Percentiles rank a stretch among this genome's conserved stretches.
Conservation (phyloP, 2,329 filamentous ascomycete species). For the Colletotrichum sp. region DNA sequence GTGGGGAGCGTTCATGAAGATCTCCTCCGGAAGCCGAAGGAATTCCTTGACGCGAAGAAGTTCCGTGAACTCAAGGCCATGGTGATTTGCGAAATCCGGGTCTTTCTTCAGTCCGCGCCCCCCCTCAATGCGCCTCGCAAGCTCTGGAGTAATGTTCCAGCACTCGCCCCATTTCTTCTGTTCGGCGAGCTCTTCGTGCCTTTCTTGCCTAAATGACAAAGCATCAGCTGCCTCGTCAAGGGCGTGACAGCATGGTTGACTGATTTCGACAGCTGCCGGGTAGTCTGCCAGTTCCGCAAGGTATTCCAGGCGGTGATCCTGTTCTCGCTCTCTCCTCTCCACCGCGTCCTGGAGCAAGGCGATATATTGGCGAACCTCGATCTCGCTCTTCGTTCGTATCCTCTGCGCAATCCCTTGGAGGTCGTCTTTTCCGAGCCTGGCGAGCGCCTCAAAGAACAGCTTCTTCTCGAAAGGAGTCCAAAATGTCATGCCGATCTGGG, state of each 20-base stretch:
- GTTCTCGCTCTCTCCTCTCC: conserved; percentile 41
- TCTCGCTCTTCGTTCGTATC: conserved; percentile 73
- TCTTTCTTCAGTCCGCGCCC: conserved; percentile 16
- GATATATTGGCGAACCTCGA: conserved; percentile 78
- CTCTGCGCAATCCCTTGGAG: conserved; percentile 64
- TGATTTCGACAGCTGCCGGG: conserved; percentile 76
- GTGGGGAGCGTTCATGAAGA: conserved; percentile 78
- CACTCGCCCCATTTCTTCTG: conserved; percentile 62
- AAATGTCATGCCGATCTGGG: conserved; percentile 70
- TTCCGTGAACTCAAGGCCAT: conserved; percentile 51
- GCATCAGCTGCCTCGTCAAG: conserved; percentile 74
- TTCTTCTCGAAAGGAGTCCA: conserved; percentile 80
- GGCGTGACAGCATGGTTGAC: conserved; percentile 65
- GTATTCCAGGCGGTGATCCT: conserved; percentile 28
- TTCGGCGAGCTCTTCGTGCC: conserved; percentile 65
- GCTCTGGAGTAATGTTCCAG: conserved; percentile 66
- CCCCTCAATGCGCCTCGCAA: conserved; percentile 30
- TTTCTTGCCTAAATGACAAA: conserved; percentile 68
- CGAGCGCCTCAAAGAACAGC: conserved; percentile 69
- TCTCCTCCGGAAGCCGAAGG: conserved; percentile 65
- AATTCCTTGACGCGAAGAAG: conserved; percentile 66
- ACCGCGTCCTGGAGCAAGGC: conserved; percentile 60
- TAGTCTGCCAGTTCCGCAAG: conserved; percentile 58
- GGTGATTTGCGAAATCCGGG: conserved; percentile 6
- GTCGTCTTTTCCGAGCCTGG: conserved; percentile 68